Evolutionary conservation across 495 filamentous ascomycete genomes (phyloP), one percentile per base, ranked within the genome.

Genomic region (Penicillium taxi): DNA sequence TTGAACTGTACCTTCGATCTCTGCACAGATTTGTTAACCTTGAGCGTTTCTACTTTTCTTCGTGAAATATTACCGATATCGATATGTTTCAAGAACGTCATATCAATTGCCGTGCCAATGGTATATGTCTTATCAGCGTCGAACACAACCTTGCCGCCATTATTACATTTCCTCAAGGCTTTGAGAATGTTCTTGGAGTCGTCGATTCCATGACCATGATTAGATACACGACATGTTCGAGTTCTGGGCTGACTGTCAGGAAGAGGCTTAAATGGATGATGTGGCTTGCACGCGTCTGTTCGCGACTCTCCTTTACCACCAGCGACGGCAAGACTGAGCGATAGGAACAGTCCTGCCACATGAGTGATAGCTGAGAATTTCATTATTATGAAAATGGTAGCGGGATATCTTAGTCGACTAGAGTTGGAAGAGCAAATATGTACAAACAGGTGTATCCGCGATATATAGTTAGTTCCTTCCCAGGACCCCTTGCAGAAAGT

Each of bases 81-180:
- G 31, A 84, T 63, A 47, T 80, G 67, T 28, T 74, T 67, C 29
- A 83, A 55, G 44, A 76, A 80, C 0, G 71, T 80, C 59, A 81
- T 53, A 45, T 84, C 75, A 41, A 84, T 50, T 5, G 80, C 80
- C 5, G 72, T 82, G 3, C 75, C 75, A 41, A 84, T 73, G 16
- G 65, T 70, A 45, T 82, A 85, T 4, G 63, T 58, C 39, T 55
- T 63, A n/a, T 61, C 61, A 14, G 54, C 51, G 14, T 69, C 63
- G 44, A 84, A 83, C 6, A 84, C 66, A 4, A 80, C 74, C 38
- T 73, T 74, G 3, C 78, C 81, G 12, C 79, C 81, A 52, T 79
- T 61, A 50, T 84, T 84, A 56, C 80, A 84, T 16, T 67, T 44
- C 24, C 77, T 63, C 27, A 82, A 50, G 3, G 80, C 77, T 1